Base-by-base conservation (phyloP, 1,284 basidiomycete genomes). In the Malassezia restricta region DNA sequence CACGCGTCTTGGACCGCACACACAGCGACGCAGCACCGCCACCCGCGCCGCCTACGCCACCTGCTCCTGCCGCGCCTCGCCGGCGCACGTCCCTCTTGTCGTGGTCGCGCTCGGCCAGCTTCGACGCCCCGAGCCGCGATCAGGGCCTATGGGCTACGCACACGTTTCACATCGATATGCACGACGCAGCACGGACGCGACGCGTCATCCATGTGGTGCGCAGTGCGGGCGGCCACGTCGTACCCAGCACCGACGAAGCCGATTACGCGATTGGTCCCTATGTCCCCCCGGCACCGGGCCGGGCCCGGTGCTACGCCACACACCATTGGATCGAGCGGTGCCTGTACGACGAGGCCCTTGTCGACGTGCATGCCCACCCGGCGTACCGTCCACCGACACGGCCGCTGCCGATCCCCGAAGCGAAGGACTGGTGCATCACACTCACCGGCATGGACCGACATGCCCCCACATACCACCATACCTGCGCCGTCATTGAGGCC, bases 241-340 rank as follows among this genome's bases (percentile, higher is more conserved):
- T 55, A 40, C 44, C 30, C 1, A 41, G 43, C 15, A n/a, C 45
- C 3, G 42, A 33, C 4, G 20, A 32, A 11, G 47, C 61, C 1
- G 27, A 58, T 15, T 65, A 47, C 39, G 42, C 49, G 24, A 47
- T 65, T 3, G 54, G 24, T 20, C 55, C 6, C 40, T 48, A 33
- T 20, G 35, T 45, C 14, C 46, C 32, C 33, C 56, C 20, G 14
- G 49, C 11, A 50, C 47, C 6, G 8, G 43, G 9, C 14, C 31
- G 24, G 40, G 55, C 28, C 52, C 51, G 32, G 35, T 29, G 35
- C n/a, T 51, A 55, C 8, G 64, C 62, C 28, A 58, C 58, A 17
- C 64, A 66, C 46, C 59, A 60, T 57, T 66, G 64, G 63, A 49
- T 66, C 56, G 64, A 64, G 42, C 59, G 54, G 46, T 64, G 63